Evolutionary conservation across 1,284 basidiomycete species (phyloP).

Genomic region (Cryptococcus sp.): DNA sequence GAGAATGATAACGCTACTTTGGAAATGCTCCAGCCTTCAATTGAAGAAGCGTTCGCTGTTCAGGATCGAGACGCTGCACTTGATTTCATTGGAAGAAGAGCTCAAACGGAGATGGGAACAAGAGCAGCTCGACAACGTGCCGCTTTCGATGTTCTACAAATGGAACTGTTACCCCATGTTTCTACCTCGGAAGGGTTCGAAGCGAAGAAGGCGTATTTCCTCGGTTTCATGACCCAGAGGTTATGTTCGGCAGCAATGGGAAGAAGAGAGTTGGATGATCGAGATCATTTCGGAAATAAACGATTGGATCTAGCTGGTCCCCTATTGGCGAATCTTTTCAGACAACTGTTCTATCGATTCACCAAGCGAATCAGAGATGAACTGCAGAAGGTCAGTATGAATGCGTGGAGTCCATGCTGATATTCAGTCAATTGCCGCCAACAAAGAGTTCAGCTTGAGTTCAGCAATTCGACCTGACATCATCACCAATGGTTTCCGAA

Average conservation of each 20-base stretch:
- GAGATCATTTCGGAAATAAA: slow-evolving; percentile 99
- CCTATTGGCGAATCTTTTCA: slow-evolving; percentile 88
- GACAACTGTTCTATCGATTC: slow-evolving; percentile 95
- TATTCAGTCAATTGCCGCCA: slow-evolving; percentile 85
- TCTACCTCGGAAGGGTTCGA: slow-evolving; percentile 94
- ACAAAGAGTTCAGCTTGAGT: slow-evolving; percentile 90
- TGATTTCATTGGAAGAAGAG: slow-evolving; percentile 98
- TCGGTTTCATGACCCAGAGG: slow-evolving; percentile 99
- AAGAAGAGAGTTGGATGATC: slow-evolving; percentile 92
- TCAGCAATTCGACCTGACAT: slow-evolving; percentile 92
- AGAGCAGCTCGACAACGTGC: slow-evolving; percentile 89
- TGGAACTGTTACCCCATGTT: slow-evolving; percentile 97
- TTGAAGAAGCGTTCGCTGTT: slow-evolving; percentile 97
- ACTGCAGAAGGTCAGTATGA: slow-evolving; percentile 73
- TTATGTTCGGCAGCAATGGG: slow-evolving; percentile 89
- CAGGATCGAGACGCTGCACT: slow-evolving; percentile 89
- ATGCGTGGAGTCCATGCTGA: slow-evolving; percentile 1
- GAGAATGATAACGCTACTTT: slow-evolving; percentile 92
- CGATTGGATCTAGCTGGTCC: slow-evolving; percentile 94
- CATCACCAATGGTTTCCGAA: slow-evolving; percentile 97
- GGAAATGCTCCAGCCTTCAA: slow-evolving; percentile 97
- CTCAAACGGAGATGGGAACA: slow-evolving; percentile 88
- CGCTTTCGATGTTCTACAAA: slow-evolving; percentile 96
- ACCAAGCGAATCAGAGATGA: slow-evolving; percentile 97
- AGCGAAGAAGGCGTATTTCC: slow-evolving; percentile 99